These are phyloP conservation scores for Amanita phalloides DNA, from an alignment of 768 basidiomycete species.

Conservation along the genomic window DNA sequence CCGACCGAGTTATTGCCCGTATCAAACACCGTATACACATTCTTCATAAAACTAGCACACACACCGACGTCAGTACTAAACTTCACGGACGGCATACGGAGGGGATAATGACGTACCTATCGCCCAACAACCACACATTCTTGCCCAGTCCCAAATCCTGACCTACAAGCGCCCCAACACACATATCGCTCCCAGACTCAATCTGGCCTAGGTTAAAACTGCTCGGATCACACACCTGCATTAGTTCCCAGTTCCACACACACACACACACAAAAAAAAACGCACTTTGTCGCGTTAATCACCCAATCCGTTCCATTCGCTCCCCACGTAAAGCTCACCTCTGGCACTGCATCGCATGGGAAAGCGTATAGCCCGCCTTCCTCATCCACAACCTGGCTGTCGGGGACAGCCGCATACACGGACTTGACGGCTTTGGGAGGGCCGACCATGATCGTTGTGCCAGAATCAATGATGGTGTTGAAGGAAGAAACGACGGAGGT, in stretches of 20 bases:
- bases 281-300: neutral
- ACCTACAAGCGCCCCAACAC: neutral
- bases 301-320: neutral
- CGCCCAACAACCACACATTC: conserved; percentile 1
- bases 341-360: neutral
- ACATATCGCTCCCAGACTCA: neutral
- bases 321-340: neutral
- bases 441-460: conserved; percentile 30
- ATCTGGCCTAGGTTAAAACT: conserved; percentile 2
- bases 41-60: neutral
- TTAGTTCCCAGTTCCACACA: neutral
- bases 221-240: neutral
- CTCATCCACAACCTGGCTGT: conserved; percentile 16
- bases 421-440: conserved; percentile 14
- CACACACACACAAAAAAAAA: neutral
- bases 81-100: too few species aligned
- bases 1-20: neutral
- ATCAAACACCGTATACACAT: conserved; percentile 2
- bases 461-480: conserved; percentile 28
- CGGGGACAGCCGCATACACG: conserved; percentile 22
- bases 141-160: neutral
- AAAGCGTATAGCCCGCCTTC: conserved; percentile 11
- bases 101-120: neutral
- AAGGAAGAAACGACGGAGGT: conserved; percentile 9
- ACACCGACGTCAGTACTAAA: neutral